Evolutionary conservation across 1,284 basidiomycete genomes (phyloP).

Genomic region (Xanthoconium separans): DNA sequence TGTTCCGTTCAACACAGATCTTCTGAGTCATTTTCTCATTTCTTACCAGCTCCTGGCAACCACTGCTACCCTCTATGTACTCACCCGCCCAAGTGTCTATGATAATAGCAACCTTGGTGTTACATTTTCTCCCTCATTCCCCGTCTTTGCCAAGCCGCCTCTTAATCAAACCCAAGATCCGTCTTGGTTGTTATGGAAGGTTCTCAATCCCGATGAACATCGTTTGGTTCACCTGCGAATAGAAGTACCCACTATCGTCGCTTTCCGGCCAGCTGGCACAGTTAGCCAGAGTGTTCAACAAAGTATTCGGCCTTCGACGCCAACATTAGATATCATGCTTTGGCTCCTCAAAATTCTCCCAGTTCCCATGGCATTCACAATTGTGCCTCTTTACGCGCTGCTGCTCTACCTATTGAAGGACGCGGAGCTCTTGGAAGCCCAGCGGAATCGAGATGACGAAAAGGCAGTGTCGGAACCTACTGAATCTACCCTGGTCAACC

Average conservation of each 20-base stretch:
- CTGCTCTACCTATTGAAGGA: constrained; percentile 91
- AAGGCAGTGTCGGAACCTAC: constrained; percentile 36
- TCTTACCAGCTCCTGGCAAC: constrained; percentile 64
- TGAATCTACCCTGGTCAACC: constrained; percentile 42
- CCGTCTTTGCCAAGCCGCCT: constrained; percentile 33
- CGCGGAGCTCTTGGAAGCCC: constrained; percentile 86
- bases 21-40: constrained; percentile 5
- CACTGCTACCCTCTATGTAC: constrained; percentile 69
- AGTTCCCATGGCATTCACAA: constrained; percentile 81
- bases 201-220: constrained; percentile 73
- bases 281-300: constrained; percentile 30
- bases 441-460: constrained; percentile 58
- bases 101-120: constrained; percentile 32
- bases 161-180: constrained; percentile 40
- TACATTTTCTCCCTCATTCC: constrained; percentile 33
- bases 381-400: constrained; percentile 72
- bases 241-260: constrained; percentile 76
- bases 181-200: constrained; percentile 75
- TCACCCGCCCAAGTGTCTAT: constrained; percentile 54
- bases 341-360: constrained; percentile 84
- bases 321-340: constrained; percentile 54
- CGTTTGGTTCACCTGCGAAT: constrained; percentile 77
- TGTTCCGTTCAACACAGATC: constrained; percentile 24
- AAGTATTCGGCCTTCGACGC: constrained; percentile 44
- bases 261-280: constrained; percentile 50